Conservation (phyloP, 176 grass and related monocot genomes). For the Zoysia japonica region DNA sequence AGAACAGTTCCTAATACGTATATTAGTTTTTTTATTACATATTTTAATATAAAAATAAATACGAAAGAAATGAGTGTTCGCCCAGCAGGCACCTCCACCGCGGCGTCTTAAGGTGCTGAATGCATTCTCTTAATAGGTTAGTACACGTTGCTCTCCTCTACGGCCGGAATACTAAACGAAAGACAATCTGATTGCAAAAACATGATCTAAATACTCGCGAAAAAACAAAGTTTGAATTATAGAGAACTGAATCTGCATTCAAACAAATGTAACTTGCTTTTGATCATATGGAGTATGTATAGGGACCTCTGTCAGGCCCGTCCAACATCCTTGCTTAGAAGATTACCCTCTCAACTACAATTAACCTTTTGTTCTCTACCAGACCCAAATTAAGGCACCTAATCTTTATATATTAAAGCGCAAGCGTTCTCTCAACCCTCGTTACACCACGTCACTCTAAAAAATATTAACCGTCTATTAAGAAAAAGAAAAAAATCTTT, state of each 20-base stretch:
- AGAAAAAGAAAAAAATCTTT: too few relatives aligned
- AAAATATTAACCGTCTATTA: too few relatives aligned
- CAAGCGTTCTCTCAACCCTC: too few relatives aligned
- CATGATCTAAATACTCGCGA: too few relatives aligned
- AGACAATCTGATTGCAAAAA: background rate
- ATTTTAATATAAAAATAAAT: background rate
- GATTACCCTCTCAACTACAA: slow-evolving; percentile 10
- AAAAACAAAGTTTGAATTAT: background rate
- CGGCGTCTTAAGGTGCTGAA: too few relatives aligned
- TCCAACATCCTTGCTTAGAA: background rate
- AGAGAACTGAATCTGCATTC: background rate
- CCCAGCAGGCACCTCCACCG: too few relatives aligned
- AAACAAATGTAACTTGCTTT: slow-evolving; percentile 2
- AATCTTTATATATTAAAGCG: background rate
- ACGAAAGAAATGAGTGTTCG: background rate
- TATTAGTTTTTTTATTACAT: background rate
- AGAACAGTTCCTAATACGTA: too few relatives aligned
- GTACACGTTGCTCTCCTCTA: too few relatives aligned
- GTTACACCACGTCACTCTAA: too few relatives aligned
- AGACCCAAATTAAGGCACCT: background rate
- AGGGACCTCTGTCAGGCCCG: background rate
- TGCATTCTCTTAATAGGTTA: too few relatives aligned
- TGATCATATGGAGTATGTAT: background rate
- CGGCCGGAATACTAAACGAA: too few relatives aligned
- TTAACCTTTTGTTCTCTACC: background rate